Evolutionary conservation across 768 basidiomycete species (phyloP).

Genomic region (Tylopilus balloui): DNA sequence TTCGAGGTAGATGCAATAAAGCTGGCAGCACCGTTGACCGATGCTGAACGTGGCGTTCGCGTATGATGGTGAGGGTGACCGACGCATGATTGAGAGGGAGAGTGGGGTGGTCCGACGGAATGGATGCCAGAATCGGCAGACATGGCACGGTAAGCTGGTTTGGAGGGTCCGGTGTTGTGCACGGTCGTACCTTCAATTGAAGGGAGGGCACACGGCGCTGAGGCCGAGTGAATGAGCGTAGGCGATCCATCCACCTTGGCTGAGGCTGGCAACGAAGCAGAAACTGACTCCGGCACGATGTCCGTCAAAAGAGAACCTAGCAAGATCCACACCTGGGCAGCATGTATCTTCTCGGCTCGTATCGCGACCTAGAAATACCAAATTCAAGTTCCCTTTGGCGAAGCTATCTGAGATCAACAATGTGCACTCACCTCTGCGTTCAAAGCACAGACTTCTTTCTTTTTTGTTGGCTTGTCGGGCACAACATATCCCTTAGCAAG

Average conservation of each 20-base stretch:
- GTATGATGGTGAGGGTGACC: conserved; percentile 6
- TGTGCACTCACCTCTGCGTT: conserved; percentile 52
- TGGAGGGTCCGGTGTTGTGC: conserved; percentile 15
- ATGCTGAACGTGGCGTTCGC: conserved; percentile 15
- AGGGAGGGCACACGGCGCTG: conserved; percentile 40
- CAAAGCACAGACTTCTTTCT: conserved; percentile 43
- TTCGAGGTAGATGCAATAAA: conserved; percentile 25
- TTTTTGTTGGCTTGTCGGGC: conserved; percentile 33
- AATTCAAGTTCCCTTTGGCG: not conserved
- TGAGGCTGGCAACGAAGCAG: conserved; percentile 23
- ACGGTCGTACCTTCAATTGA: conserved; percentile 12
- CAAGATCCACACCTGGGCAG: conserved; percentile 66
- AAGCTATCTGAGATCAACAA: not conserved
- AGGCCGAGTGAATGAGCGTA: conserved; percentile 36
- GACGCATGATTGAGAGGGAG: conserved; percentile 24
- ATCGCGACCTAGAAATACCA: conserved; percentile 45
- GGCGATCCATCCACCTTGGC: conserved; percentile 17
- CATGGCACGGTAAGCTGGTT: conserved; percentile 20
- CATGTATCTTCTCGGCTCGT: conserved; percentile 49
- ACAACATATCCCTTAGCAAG: conserved; percentile 65
- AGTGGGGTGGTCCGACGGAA: conserved; percentile 12
- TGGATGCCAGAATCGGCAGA: conserved; percentile 25
- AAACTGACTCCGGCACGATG: conserved; percentile 37
- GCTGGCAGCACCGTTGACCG: conserved; percentile 8
- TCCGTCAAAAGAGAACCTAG: conserved; percentile 54